A percentile compares a stretch with the other conserved stretches of the same genome.
Conservation (phyloP, 2,329 filamentous ascomycete species). For the Stachybotrys echinatus region DNA sequence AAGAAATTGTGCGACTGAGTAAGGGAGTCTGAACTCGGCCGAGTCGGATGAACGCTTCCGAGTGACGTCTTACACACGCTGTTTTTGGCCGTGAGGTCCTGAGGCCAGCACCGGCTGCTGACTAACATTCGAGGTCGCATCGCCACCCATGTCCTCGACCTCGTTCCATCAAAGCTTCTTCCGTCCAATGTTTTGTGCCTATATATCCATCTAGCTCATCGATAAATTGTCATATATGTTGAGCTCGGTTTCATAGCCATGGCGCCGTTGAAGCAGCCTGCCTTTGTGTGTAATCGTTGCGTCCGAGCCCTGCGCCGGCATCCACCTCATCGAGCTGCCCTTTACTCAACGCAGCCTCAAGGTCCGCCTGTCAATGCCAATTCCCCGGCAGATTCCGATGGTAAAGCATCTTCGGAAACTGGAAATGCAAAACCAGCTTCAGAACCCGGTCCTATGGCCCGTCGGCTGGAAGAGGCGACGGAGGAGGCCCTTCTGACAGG, state of each 20-base stretch:
- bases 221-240: too few species aligned
- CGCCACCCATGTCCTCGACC: background rate
- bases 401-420: background rate
- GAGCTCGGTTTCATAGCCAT: too few species aligned
- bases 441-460: conserved; percentile 43
- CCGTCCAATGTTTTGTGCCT: too few species aligned
- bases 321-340: conserved; percentile 2
- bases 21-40: too few species aligned
- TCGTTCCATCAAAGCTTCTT: too few species aligned
- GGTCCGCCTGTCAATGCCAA: conserved; percentile 2
- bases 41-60: too few species aligned
- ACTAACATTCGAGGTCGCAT: background rate
- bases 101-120: background rate
- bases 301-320: conserved; percentile 8
- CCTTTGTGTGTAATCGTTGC: conserved; percentile 13
- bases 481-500: conserved; percentile 56
- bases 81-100: too few species aligned
- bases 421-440: background rate
- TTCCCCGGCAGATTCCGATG: background rate
- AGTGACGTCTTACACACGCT: too few species aligned
- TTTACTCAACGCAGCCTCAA: conserved; percentile 11
- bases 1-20: too few species aligned
- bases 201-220: too few species aligned
- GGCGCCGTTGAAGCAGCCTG: background rate
- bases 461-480: conserved; percentile 56